Conservation (phyloP, 75 land plant genomes). For the Azolla pinnata region DNA sequence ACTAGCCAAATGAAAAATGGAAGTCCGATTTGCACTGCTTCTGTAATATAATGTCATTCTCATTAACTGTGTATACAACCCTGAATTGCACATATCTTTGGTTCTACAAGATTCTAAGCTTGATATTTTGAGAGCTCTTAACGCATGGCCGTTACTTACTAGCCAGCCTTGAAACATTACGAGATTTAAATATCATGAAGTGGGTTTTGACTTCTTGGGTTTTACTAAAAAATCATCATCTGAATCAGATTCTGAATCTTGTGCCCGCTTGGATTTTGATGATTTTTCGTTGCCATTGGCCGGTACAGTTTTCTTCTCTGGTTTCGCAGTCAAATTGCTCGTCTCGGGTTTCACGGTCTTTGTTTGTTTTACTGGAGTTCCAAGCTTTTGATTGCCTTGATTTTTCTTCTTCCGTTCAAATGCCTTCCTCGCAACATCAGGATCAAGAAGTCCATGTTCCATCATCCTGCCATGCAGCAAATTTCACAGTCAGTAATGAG, state of each 20-base stretch:
- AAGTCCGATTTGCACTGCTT: too few relatives aligned
- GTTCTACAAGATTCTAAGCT: too few relatives aligned
- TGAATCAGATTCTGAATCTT: conserved; percentile 13
- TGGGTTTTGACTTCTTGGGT: conserved; percentile 38
- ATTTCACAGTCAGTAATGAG: too few relatives aligned
- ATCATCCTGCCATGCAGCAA: conserved; percentile 86
- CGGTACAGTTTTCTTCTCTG: neutral
- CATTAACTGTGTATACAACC: too few relatives aligned
- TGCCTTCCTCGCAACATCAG: conserved; percentile 54
- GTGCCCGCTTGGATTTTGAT: neutral
- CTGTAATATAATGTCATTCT: too few relatives aligned
- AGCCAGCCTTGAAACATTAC: too few relatives aligned
- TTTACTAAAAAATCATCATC: conserved; percentile 47
- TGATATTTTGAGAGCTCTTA: too few relatives aligned
- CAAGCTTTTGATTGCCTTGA: conserved; percentile 32
- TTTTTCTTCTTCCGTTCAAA: conserved; percentile 51
- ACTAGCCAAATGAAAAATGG: too few relatives aligned
- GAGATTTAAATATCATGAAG: neutral
- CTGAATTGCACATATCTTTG: too few relatives aligned
- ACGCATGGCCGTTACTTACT: too few relatives aligned
- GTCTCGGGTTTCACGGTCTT: neutral
- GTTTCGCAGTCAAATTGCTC: neutral
- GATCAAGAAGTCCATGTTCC: conserved; percentile 76
- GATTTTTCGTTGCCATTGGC: neutral
- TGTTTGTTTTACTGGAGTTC: conserved; percentile 41